Conservation (phyloP, 2,329 filamentous ascomycete genomes). For the Nigrospora osmanthi region DNA sequence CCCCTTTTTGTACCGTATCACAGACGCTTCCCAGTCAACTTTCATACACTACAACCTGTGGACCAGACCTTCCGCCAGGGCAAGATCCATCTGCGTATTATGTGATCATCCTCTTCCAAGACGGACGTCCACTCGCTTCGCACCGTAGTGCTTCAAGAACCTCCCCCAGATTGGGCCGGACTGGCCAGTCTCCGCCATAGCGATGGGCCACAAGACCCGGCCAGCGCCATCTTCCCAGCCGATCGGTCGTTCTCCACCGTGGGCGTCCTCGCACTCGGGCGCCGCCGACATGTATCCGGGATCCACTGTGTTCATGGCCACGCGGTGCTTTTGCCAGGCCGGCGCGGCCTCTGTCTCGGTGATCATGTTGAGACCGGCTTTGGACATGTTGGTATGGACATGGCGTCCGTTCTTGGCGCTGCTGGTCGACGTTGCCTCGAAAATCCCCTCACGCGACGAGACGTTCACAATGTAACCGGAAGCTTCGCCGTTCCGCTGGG, state of each 20-base stretch:
- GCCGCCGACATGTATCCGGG: conserved; percentile 29
- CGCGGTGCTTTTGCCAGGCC: conserved; percentile 18
- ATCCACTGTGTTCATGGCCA: conserved; percentile 29
- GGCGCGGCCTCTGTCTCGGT: conserved; percentile 25
- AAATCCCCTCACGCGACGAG: conserved; percentile 26
- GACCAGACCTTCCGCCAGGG: too few relatives aligned
- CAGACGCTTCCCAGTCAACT: too few relatives aligned
- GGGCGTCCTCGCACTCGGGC: conserved; percentile 16
- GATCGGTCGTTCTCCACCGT: conserved; percentile 21
- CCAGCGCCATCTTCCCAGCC: conserved; percentile 28
- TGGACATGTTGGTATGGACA: conserved; percentile 31
- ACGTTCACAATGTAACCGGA: conserved; percentile 22
- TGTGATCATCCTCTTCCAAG: not conserved
- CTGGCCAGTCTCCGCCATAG: not conserved
- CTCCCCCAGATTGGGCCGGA: not conserved
- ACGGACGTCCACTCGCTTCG: conserved; percentile 1
- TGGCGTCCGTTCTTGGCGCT: conserved; percentile 21
- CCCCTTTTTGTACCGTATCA: too few relatives aligned
- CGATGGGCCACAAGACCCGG: conserved; percentile 25
- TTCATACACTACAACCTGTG: too few relatives aligned
- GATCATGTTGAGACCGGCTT: conserved; percentile 31
- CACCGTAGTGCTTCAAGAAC: conserved; percentile 4
- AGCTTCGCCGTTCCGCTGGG: not conserved
- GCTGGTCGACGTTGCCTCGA: conserved; percentile 13
- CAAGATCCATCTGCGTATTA: too few relatives aligned